Percentiles rank a stretch among this genome's conserved stretches.
Evolutionary conservation across 1,284 basidiomycete genomes (phyloP).

Genomic region (Lignosus rhinocerotis): DNA sequence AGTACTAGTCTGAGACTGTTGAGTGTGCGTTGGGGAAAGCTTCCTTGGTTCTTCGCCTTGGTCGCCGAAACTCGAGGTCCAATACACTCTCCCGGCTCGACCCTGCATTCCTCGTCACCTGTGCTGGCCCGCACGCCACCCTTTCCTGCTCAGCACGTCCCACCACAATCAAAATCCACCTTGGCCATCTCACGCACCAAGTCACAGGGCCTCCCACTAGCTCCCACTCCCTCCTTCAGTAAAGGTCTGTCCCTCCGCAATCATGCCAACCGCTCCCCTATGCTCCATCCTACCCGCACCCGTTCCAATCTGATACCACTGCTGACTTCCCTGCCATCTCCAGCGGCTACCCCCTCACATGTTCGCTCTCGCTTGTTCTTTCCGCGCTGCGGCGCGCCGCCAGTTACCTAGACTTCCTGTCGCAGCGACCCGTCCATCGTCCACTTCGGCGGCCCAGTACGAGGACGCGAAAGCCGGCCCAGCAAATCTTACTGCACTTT

Average conservation of each 20-base stretch:
- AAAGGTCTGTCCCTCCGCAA: conserved; percentile 8
- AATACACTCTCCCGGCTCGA: conserved; percentile 5
- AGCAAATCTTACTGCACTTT: not conserved
- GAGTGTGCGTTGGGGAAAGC: too few species aligned
- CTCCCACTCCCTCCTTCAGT: not conserved
- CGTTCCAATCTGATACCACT: not conserved
- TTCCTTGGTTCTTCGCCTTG: not conserved
- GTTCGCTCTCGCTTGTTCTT: conserved; percentile 19
- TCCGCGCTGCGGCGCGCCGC: conserved; percentile 25
- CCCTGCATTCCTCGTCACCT: conserved; percentile 8
- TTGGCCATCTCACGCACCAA: conserved; percentile 13
- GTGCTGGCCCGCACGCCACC: not conserved
- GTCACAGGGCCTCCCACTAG: conserved; percentile 16
- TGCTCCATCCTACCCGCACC: conserved; percentile 1
- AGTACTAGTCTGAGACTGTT: too few species aligned
- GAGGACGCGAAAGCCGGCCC: not conserved
- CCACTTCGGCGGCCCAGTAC: not conserved
- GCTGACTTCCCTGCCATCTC: conserved; percentile 5
- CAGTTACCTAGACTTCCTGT: conserved; percentile 8
- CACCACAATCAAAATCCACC: conserved; percentile 1
- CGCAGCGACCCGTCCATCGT: conserved; percentile 9
- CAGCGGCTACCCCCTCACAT: conserved; percentile 12
- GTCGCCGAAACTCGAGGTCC: not conserved
- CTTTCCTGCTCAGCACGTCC: not conserved
- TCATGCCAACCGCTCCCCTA: conserved; percentile 11